Evolutionary conservation across 768 basidiomycete species (phyloP), one percentile per base, ranked within the genome.

Genomic region (Suillus ampliporus): DNA sequence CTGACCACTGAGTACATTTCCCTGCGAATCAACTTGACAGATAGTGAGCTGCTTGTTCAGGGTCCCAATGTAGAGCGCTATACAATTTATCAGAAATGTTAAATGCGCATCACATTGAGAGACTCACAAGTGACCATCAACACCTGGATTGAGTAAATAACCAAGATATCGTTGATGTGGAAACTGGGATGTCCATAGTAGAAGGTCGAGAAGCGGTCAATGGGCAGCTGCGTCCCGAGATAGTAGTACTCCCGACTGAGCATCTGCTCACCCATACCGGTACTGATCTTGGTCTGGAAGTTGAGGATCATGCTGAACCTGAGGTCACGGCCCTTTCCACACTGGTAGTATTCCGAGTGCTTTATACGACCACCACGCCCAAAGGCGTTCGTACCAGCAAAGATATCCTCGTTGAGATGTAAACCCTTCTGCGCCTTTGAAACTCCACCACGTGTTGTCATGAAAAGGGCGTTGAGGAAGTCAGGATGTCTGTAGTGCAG

Each of bases 201-300:
- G 84, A 99, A 99, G 21, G 97, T 99, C 70, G 99, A 83, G 89
- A 99, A 99, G 28, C 97, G 91, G 75, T 99, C 97, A 71, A 99
- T 88, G 37, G 97, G 97, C 61, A 99, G 83, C 75, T 99, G 97
- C 10, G 97, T 99, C 57, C 97, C 97, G 53, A 99, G 84, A 76
- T 99, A 99, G 77, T 99, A 99, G 76, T 99, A 99, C 79, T 99
- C 97, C 68, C 97, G 89, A 78, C 95, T 98, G 69, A 99, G 89
- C 95, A 99, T 97, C 74, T 99, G 97, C 77, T 99, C 97, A 70
- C 97, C 97, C 97, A 99, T 99, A 78, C 97, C 97, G 35, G 94
- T 97, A 31, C 97, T 97, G 71, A 99, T 97, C 86, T 99, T 99
- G 54, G 97, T 99, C 82, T 98, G 95, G 88, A 99, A 99, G 77